A percentile compares a stretch with the other conserved stretches of the same genome.
phyloP scores from a whole-genome alignment of 768 basidiomycete species.

The Lyophyllum semitale region DNA sequence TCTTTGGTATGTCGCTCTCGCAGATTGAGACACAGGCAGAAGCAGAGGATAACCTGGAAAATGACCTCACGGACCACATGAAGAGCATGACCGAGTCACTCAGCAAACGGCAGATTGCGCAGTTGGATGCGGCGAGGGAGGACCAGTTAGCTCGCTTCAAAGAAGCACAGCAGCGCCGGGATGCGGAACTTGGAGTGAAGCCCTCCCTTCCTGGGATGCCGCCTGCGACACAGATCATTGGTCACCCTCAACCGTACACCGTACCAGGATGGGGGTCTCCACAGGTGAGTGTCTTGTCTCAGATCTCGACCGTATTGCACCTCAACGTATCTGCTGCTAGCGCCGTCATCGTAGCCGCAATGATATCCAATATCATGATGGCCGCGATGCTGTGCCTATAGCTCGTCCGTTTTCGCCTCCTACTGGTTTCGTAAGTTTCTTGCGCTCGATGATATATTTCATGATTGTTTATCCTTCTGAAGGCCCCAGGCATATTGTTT shows the following conservation, averaged over 20 bases:
- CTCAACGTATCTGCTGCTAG: background rate
- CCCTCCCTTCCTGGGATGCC: no score
- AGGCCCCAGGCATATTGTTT: background rate
- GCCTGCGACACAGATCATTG: background rate
- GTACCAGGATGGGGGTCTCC: background rate
- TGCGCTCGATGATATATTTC: background rate
- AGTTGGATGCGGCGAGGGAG: background rate
- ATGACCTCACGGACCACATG: background rate
- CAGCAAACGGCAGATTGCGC: background rate
- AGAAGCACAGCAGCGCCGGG: slow-evolving; percentile 1
- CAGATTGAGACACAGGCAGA: slow-evolving; percentile 1
- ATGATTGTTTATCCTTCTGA: background rate
- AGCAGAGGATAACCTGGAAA: background rate
- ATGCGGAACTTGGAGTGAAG: background rate
- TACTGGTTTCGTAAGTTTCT: slow-evolving; percentile 4
- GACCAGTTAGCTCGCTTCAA: background rate
- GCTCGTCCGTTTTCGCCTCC: background rate
- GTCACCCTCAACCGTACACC: no score
- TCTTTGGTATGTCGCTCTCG: background rate
- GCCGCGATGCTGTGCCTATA: background rate
- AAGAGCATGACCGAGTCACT: background rate
- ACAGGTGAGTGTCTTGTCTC: background rate
- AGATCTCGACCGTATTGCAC: background rate
- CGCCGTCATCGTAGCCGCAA: no score
- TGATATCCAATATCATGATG: background rate